Base-by-base conservation (phyloP, 768 basidiomycete genomes). In the Coprinellus micaceus region DNA sequence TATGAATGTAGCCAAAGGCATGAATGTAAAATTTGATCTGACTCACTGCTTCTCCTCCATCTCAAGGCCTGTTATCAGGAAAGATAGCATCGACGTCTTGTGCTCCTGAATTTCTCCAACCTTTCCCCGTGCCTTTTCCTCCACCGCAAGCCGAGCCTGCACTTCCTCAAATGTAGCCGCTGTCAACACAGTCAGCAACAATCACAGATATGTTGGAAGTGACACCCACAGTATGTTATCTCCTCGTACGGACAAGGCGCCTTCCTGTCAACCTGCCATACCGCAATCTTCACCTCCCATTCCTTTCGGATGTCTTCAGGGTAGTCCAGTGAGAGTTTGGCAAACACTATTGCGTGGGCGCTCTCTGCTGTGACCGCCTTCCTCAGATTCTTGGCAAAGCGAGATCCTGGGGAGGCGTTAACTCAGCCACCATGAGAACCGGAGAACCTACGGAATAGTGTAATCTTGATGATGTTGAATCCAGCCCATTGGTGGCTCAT, bases 401-500 rank as follows among this genome's bases (percentile, higher is more conserved):
- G 53, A 5, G 30, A 19, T 41, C 44, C 44, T 46, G 29, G 25
- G 53, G 26, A 2, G 68, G 9, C 2, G 17, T 13, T 50, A 17
- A 30, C n/a, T 19, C 50, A 21, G 41, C 17, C 52, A 39, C 15
- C n/a, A 19, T 45, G n/a, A 11, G 28, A 33, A 26, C 28, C 68
- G 4, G 22, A 26, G 39, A 40, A 52, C 57, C 48, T 46, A 59
- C 57, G 37, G 28, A 74, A 36, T 21, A 51, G 49, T 3, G 62
- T 30, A 0, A 61, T 50, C 43, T 71, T 72, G 15, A 52, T 53
- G 65, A 68, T 69, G 37, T 72, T 72, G 46, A 59, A 63, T 26
- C 61, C 59, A 2, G 58, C 62, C 52, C 67, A 71, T 19, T 70
- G 68, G 24, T 64, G 61, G 48, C 71, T 66, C 1, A 74, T 37